These are phyloP conservation scores for Schwanniomyces etchellsii DNA, from an alignment of 1,139 yeast genomes.

Conservation along the genomic window DNA sequence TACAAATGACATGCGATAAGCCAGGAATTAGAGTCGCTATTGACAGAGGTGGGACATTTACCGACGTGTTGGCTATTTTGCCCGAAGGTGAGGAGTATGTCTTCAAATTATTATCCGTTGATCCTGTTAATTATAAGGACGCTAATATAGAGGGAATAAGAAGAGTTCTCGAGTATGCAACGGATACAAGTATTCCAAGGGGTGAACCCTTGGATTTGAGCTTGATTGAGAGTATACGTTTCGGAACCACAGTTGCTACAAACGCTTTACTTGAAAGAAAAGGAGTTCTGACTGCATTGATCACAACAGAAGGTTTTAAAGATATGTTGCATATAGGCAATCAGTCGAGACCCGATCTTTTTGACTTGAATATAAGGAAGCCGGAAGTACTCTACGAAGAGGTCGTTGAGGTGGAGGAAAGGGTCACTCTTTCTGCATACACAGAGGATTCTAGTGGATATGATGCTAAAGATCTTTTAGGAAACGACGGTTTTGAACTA, in stretches of 20 bases:
- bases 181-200: constrained; percentile 11
- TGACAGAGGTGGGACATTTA: constrained; percentile 21
- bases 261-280: constrained; percentile 66
- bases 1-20: no score
- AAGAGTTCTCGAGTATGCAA: constrained; percentile 13
- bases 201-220: constrained; percentile 21
- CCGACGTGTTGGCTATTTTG: constrained; percentile 14
- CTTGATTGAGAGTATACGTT: constrained; percentile 45
- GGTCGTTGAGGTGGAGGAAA: constrained; percentile 65
- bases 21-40: no score
- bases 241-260: constrained; percentile 84
- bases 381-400: constrained; percentile 56
- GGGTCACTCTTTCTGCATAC: constrained; percentile 65
- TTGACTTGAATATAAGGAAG: constrained; percentile 55
- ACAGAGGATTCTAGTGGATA: constrained; percentile 51
- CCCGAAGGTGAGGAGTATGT: constrained; percentile 10
- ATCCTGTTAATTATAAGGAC: constrained; percentile 16
- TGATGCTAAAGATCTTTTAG: constrained; percentile 13
- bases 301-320: constrained; percentile 62
- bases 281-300: constrained; percentile 58
- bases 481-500: constrained; percentile 15
- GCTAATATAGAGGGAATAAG: constrained; percentile 20
- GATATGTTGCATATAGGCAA: constrained; percentile 64
- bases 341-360: constrained; percentile 68
- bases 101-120: constrained; percentile 17